These are phyloP conservation scores for Zygnema cylindricum DNA, from an alignment of 139 green algal species.

Conservation along the genomic window DNA sequence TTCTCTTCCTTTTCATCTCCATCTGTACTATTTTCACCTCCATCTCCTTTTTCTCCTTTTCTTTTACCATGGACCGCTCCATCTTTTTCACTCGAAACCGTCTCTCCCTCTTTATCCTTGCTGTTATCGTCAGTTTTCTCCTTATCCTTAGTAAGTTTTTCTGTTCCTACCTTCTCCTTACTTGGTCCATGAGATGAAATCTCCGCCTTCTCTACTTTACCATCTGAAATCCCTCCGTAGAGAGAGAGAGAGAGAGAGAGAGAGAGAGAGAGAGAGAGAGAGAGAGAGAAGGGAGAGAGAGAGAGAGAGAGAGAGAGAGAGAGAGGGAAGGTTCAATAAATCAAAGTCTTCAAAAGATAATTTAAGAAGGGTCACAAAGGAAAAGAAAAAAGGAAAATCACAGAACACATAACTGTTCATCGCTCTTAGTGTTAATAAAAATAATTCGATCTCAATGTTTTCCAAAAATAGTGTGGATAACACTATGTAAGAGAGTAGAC, in stretches of 20 bases:
- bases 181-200: too few species aligned
- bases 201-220: neutral
- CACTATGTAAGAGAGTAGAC: neutral
- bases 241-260: neutral
- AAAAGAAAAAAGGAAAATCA: neutral
- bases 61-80: too few species aligned
- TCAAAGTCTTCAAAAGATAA: neutral
- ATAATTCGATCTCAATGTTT: too few species aligned
- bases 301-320: constrained; percentile 39
- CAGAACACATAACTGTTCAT: neutral
- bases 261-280: neutral
- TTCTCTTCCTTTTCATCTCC: too few species aligned
- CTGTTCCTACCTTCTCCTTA: neutral
- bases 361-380: neutral
- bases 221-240: neutral
- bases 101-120: too few species aligned
- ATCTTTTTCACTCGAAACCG: too few species aligned
- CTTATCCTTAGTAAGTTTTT: too few species aligned
- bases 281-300: neutral
- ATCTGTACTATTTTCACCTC: too few species aligned
- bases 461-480: neutral
- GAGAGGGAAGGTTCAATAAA: neutral
- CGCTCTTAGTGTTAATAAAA: too few species aligned
- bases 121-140: too few species aligned
- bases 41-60: too few species aligned